phyloP scores from a whole-genome alignment of 257 asterid genomes.

The Coffea eugenioides region DNA sequence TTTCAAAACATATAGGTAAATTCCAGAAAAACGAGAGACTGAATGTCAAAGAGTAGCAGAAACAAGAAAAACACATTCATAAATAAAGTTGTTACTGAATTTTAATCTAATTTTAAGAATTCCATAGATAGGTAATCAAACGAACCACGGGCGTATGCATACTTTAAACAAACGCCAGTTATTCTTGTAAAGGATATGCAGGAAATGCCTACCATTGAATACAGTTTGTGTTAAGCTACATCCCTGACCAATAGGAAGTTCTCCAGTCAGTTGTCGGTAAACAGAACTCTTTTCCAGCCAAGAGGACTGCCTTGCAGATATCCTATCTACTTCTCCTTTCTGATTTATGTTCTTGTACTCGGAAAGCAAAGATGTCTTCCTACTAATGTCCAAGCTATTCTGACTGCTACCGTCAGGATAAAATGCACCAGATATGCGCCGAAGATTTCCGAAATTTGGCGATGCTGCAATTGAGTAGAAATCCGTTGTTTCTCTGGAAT shows the following conservation, averaged over 20 bases:
- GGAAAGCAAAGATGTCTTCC: slow-evolving; percentile 48
- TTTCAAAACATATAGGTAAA: background rate
- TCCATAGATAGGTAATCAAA: background rate
- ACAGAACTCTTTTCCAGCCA: slow-evolving; percentile 36
- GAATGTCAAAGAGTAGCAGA: background rate
- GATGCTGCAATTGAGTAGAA: slow-evolving; percentile 73
- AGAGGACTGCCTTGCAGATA: slow-evolving; percentile 32
- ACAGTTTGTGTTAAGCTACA: slow-evolving; percentile 75
- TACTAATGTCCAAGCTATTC: slow-evolving; percentile 29
- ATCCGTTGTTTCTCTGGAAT: slow-evolving; percentile 70
- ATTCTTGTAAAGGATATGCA: background rate
- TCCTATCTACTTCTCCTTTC: slow-evolving; percentile 27
- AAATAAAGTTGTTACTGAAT: background rate
- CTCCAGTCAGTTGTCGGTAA: slow-evolving; percentile 51
- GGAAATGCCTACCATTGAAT: slow-evolving; percentile 59
- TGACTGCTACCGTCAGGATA: slow-evolving; percentile 39
- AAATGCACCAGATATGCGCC: slow-evolving; percentile 33
- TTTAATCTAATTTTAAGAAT: background rate
- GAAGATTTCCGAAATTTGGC: slow-evolving; percentile 57
- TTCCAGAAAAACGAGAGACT: background rate
- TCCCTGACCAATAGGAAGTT: slow-evolving; percentile 57
- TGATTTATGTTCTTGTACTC: slow-evolving; percentile 38
- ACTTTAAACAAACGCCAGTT: background rate
- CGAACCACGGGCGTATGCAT: background rate
- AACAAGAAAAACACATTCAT: background rate